Conservation (phyloP, 352 stramenopile species). For the Phytophthora pini region DNA sequence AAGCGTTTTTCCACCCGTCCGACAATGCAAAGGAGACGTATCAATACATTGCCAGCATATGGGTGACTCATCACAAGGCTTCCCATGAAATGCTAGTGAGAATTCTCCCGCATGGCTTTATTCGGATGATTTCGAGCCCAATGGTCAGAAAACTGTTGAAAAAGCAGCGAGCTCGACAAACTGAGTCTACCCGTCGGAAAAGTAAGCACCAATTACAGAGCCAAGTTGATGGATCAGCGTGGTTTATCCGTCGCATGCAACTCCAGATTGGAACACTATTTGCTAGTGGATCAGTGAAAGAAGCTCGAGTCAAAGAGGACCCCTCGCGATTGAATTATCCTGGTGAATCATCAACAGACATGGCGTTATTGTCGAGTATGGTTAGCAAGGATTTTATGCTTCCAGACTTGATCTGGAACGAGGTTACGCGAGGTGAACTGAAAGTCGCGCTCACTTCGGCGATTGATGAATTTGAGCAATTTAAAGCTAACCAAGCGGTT, state of each 20-base stretch:
- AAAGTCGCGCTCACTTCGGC: slow-evolving; percentile 50
- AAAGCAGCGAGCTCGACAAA: slow-evolving; percentile 58
- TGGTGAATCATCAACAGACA: slow-evolving; percentile 73
- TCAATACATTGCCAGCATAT: slow-evolving; percentile 79
- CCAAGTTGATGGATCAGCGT: slow-evolving; percentile 47
- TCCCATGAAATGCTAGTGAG: slow-evolving; percentile 75
- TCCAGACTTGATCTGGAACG: slow-evolving; percentile 85
- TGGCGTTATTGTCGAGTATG: slow-evolving; percentile 70
- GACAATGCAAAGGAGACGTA: slow-evolving; percentile 70
- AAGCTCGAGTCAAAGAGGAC: slow-evolving; percentile 53
- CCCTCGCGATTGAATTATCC: slow-evolving; percentile 69
- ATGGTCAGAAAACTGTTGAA: slow-evolving; percentile 67
- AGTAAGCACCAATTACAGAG: slow-evolving; percentile 32
- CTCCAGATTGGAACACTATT: slow-evolving; percentile 61
- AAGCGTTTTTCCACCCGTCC: slow-evolving; percentile 72
- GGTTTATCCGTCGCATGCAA: slow-evolving; percentile 77
- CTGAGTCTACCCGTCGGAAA: slow-evolving; percentile 33
- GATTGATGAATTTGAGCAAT: slow-evolving; percentile 60
- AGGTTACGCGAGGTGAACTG: slow-evolving; percentile 60
- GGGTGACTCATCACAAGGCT: slow-evolving; percentile 75
- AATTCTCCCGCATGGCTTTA: slow-evolving; percentile 74
- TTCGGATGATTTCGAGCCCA: slow-evolving; percentile 75
- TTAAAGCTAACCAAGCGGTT: slow-evolving; percentile 43
- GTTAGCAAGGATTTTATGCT: slow-evolving; percentile 77
- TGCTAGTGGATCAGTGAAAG: slow-evolving; percentile 31